These are phyloP conservation scores for Globisporangium emineosum DNA, from an alignment of 352 stramenopile genomes.

Conservation along the genomic window DNA sequence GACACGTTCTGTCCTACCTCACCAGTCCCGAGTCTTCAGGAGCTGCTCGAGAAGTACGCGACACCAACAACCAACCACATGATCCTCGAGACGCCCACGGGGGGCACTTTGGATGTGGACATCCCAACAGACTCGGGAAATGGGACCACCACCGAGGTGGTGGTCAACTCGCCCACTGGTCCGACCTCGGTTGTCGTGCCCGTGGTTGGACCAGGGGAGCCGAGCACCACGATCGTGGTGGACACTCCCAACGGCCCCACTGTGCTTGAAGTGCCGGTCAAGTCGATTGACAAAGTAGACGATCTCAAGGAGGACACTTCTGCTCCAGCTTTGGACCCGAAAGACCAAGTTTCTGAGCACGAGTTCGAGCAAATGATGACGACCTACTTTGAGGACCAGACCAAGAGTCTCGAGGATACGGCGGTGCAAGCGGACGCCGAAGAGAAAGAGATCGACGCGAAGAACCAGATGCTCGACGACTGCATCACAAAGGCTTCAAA, in stretches of 20 bases:
- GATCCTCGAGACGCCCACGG: neutral
- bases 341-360: neutral
- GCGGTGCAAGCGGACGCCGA: conserved; percentile 23
- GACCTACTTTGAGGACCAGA: conserved; percentile 26
- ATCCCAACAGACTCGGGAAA: neutral
- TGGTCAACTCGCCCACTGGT: conserved; percentile 9
- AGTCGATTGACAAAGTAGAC: neutral
- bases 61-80: neutral
- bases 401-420: conserved; percentile 22
- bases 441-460: conserved; percentile 17
- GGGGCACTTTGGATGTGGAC: neutral
- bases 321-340: neutral
- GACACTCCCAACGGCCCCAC: conserved; percentile 6
- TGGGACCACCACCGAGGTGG: neutral
- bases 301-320: neutral
- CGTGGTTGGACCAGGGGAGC: conserved; percentile 1
- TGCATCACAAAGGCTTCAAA: conserved; percentile 44
- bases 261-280: conserved; percentile 11
- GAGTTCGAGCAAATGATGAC: conserved; percentile 37
- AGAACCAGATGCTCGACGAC: conserved; percentile 32
- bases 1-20: conserved; percentile 25
- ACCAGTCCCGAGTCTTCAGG: conserved; percentile 21
- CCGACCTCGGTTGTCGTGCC: neutral
- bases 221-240: conserved; percentile 12
- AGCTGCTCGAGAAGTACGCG: conserved; percentile 30